Evolutionary conservation across 2,329 filamentous ascomycete species (phyloP).

Genomic region (Trichoderma breve): DNA sequence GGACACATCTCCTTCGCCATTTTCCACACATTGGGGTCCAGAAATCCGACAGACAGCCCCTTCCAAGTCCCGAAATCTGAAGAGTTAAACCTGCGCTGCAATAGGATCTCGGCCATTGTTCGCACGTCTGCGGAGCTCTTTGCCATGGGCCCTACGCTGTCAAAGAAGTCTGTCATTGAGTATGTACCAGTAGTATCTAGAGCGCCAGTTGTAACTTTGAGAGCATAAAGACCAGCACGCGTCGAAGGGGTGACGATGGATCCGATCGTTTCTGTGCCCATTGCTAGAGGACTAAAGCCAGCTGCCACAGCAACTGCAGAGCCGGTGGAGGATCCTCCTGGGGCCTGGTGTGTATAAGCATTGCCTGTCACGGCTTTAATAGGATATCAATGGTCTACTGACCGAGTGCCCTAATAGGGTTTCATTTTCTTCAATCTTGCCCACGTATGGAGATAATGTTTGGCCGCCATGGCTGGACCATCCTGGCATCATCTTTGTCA

Average conservation of each 20-base stretch:
- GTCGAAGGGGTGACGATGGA: conserved; percentile 29
- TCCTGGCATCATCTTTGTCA: conserved; percentile 21
- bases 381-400: background rate
- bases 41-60: conserved; percentile 16
- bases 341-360: conserved; percentile 23
- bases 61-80: conserved; percentile 16
- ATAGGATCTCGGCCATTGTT: conserved; percentile 11
- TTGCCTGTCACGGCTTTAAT: background rate
- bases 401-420: conserved; percentile 23
- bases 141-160: conserved; percentile 29
- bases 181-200: conserved; percentile 21
- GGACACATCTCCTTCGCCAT: conserved; percentile 19
- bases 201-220: conserved; percentile 29
- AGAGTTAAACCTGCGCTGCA: background rate
- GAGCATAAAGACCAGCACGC: conserved; percentile 27
- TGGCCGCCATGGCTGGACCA: conserved; percentile 26
- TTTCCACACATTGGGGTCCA: conserved; percentile 20
- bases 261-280: conserved; percentile 35
- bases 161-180: conserved; percentile 28
- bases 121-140: conserved; percentile 24
- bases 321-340: conserved; percentile 35
- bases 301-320: conserved; percentile 35
- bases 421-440: conserved; percentile 23
- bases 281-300: conserved; percentile 32
- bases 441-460: conserved; percentile 30